Evolutionary conservation across 257 asterid species (phyloP).

Genomic region (Solanum okadae): DNA sequence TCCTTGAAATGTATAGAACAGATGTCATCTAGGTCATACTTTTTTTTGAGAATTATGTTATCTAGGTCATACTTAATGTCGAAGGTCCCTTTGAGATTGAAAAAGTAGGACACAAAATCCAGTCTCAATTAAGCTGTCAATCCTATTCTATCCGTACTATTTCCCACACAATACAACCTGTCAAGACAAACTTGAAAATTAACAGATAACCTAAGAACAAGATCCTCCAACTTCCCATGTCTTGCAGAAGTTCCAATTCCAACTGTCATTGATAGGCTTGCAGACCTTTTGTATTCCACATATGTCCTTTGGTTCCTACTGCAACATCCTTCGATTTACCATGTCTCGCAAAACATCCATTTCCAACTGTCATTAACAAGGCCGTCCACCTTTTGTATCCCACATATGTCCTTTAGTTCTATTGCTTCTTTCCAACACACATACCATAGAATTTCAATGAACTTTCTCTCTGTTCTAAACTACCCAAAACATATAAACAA

Average conservation of each 20-base stretch:
- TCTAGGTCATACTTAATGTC: neutral
- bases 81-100: neutral
- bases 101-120: neutral
- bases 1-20: neutral
- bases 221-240: neutral
- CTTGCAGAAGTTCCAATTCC: neutral
- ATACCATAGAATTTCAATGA: neutral
- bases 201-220: neutral
- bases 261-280: neutral
- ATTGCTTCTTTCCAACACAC: neutral
- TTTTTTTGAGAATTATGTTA: neutral
- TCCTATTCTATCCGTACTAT: neutral
- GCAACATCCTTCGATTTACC: neutral
- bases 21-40: neutral
- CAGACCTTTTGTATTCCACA: neutral
- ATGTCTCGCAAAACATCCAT: neutral
- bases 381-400: neutral
- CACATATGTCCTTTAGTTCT: neutral
- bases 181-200: neutral
- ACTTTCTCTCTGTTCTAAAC: neutral
- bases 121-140: neutral
- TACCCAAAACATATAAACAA: neutral
- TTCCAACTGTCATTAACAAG: neutral
- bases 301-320: neutral
- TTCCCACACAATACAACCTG: neutral